phyloP scores from a whole-genome alignment of 2,329 filamentous ascomycete species.

The Trichoderma pleuroti region DNA sequence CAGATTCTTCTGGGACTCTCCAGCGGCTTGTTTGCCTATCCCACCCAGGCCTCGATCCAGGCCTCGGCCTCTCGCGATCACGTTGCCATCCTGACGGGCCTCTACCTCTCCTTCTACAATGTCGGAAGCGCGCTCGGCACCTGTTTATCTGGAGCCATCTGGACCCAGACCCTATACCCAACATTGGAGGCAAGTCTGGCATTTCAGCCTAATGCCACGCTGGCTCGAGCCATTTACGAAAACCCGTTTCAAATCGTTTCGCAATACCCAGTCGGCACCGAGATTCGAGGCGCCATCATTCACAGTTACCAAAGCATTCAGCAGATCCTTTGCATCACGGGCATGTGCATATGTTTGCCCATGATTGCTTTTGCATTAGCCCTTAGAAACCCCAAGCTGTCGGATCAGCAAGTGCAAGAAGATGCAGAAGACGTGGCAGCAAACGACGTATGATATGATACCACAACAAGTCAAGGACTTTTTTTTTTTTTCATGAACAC shows the following conservation, averaged over 20 bases:
- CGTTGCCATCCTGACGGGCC: conserved; percentile 37
- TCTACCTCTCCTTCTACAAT: conserved; percentile 42
- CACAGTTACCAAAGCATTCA: conserved; percentile 44
- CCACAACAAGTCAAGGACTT: background rate
- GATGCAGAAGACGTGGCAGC: conserved; percentile 17
- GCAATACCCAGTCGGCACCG: conserved; percentile 41
- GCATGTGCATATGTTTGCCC: conserved; percentile 45
- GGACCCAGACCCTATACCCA: conserved; percentile 39
- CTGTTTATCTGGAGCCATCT: conserved; percentile 40
- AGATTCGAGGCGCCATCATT: conserved; percentile 43
- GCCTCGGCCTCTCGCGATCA: conserved; percentile 37
- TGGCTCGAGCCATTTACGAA: conserved; percentile 37
- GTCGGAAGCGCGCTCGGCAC: conserved; percentile 41
- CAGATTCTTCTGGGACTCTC: conserved; percentile 57
- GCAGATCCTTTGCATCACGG: conserved; percentile 42
- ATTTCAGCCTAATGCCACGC: conserved; percentile 34
- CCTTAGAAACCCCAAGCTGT: conserved; percentile 44
- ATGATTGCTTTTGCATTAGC: conserved; percentile 44
- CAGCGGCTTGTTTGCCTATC: conserved; percentile 53
- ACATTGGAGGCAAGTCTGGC: conserved; percentile 32
- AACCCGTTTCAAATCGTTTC: conserved; percentile 35
- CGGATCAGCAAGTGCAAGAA: conserved; percentile 32
- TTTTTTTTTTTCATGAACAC: background rate
- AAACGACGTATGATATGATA: conserved; percentile 11
- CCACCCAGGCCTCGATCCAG: conserved; percentile 40